phyloP scores from a whole-genome alignment of 1,139 yeast species.

The Pichia sp. region DNA sequence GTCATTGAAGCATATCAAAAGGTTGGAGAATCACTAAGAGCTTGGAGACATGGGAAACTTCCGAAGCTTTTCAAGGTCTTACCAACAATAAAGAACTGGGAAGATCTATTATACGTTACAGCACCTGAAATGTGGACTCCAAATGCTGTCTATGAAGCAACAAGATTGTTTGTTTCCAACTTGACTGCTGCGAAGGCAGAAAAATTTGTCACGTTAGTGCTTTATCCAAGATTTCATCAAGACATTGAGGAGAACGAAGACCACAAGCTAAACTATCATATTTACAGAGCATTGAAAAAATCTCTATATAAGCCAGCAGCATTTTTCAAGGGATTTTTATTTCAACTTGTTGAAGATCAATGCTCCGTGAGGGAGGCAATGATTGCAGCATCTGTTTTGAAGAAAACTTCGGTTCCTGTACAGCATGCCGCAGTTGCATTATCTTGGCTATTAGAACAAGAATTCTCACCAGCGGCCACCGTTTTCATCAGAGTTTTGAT shows the following conservation, averaged over 20 bases:
- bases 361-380: constrained; percentile 93
- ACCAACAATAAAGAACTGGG: constrained; percentile 92
- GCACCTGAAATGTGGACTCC: constrained; percentile 94
- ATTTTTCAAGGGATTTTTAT: constrained; percentile 90
- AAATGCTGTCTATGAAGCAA: constrained; percentile 93
- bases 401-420: constrained; percentile 89
- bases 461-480: constrained; percentile 83
- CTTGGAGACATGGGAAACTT: constrained; percentile 91
- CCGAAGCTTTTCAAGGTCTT: constrained; percentile 93
- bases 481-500: constrained; percentile 83
- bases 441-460: constrained; percentile 76
- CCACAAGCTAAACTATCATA: constrained; percentile 76
- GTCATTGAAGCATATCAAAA: constrained; percentile 92
- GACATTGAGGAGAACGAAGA: constrained; percentile 76
- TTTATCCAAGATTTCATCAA: constrained; percentile 78
- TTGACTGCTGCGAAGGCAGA: constrained; percentile 86
- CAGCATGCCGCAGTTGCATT: constrained; percentile 95
- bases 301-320: constrained; percentile 96
- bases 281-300: constrained; percentile 87
- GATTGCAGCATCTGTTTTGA: constrained; percentile 88
- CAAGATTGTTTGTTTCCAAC: constrained; percentile 87
- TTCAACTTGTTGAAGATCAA: constrained; percentile 79
- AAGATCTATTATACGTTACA: constrained; percentile 87
- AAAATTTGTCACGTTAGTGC: constrained; percentile 67
- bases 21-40: constrained; percentile 79